These are phyloP conservation scores for Globisporangium nunn DNA, from an alignment of 352 stramenopile genomes.

Conservation along the genomic window DNA sequence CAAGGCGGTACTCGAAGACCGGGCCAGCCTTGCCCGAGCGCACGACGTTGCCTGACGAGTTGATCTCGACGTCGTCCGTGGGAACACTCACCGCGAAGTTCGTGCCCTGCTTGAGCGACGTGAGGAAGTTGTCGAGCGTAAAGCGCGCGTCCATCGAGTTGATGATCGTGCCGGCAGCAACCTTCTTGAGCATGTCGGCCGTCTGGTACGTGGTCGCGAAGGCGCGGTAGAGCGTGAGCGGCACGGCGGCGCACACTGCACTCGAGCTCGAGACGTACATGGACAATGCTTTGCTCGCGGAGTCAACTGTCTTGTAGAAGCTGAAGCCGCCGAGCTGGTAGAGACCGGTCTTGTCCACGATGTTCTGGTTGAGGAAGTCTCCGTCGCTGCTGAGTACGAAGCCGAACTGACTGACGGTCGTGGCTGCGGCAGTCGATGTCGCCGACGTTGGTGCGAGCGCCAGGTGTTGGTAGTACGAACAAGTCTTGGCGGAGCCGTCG, in stretches of 20 bases:
- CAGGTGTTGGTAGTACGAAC: conserved; percentile 25
- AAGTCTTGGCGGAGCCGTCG: conserved; percentile 16
- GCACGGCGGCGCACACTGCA: conserved; percentile 16
- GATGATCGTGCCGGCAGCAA: conserved; percentile 24
- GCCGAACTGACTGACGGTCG: conserved; percentile 18
- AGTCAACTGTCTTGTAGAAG: conserved; percentile 23
- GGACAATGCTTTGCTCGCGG: conserved; percentile 19
- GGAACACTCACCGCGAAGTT: conserved; percentile 9
- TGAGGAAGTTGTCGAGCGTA: conserved; percentile 17
- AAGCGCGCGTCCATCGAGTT: conserved; percentile 33
- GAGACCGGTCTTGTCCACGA: conserved; percentile 9
- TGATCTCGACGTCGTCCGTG: conserved; percentile 25
- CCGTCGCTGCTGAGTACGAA: conserved; percentile 20
- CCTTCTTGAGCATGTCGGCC: conserved; percentile 20
- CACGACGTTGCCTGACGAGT: conserved; percentile 18
- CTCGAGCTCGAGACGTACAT: conserved; percentile 16
- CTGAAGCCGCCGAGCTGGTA: conserved; percentile 16
- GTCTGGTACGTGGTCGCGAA: conserved; percentile 26
- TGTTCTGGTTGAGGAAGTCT: conserved; percentile 27
- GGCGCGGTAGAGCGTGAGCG: conserved; percentile 24
- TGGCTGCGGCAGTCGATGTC: conserved; percentile 5
- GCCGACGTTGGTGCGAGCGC: conserved; percentile 5
- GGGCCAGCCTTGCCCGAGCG: conserved; percentile 18
- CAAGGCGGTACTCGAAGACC: conserved; percentile 19
- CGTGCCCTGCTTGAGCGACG: conserved; percentile 11